Percentiles rank a stretch among this genome's conserved stretches.
Evolutionary conservation across 2,329 filamentous ascomycete species (phyloP).

Genomic region (Hypoxylon sp.): DNA sequence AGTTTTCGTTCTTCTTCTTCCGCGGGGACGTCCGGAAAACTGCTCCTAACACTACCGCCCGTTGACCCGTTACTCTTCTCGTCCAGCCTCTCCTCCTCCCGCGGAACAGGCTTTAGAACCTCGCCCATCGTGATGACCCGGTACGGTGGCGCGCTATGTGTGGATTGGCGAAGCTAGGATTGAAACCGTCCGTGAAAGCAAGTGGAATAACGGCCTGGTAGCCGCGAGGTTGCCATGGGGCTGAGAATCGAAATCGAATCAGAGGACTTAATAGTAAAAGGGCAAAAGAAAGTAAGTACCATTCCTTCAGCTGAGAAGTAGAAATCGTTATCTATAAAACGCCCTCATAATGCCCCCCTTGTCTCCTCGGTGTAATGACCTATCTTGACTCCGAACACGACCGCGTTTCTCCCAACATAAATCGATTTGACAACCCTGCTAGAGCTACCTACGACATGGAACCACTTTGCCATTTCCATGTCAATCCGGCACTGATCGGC

Average conservation of each 20-base stretch:
- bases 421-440: conserved; percentile 11
- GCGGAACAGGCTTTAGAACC: conserved; percentile 25
- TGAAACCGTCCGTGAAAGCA: neutral
- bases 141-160: neutral
- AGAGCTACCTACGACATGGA: neutral
- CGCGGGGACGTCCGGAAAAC: conserved; percentile 3
- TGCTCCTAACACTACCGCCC: conserved; percentile 22
- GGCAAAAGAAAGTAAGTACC: neutral
- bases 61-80: conserved; percentile 42
- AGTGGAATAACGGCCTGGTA: conserved; percentile 16
- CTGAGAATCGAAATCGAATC: conserved; percentile 1
- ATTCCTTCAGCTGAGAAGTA: conserved; percentile 8
- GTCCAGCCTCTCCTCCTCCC: conserved; percentile 33
- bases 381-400: neutral
- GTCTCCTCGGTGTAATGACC: conserved; percentile 11
- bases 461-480: conserved; percentile 9
- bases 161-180: neutral
- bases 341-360: conserved; percentile 13
- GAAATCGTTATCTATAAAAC: conserved; percentile 4
- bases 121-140: conserved; percentile 34
- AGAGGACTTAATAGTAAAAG: neutral
- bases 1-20: conserved; percentile 42
- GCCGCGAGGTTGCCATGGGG: conserved; percentile 3
- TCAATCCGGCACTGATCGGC: conserved; percentile 17
- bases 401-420: conserved; percentile 1